Percentiles rank a stretch among this genome's conserved stretches.
Conservation (phyloP, 495 filamentous ascomycete species). For the Penicillium turbatum region DNA sequence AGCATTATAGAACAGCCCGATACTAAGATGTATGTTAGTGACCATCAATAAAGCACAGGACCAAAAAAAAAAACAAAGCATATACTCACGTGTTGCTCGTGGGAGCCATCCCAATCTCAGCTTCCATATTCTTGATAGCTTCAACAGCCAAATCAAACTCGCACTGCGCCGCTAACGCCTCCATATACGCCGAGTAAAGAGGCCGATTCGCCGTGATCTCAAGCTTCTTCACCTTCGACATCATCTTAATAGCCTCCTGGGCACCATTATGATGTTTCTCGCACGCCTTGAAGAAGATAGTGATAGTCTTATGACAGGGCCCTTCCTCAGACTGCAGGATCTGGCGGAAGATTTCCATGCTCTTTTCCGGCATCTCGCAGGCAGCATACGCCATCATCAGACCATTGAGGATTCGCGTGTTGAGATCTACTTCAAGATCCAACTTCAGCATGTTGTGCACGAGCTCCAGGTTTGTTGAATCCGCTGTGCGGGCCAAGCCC, state of each 20-base stretch:
- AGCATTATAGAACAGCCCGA: slow-evolving; percentile 71
- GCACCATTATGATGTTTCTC: slow-evolving; percentile 60
- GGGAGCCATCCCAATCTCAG: slow-evolving; percentile 58
- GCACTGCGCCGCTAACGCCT: slow-evolving; percentile 65
- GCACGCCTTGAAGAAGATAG: slow-evolving; percentile 73
- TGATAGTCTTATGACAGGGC: slow-evolving; percentile 71
- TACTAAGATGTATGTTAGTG: slow-evolving; percentile 42
- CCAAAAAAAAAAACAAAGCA: not conserved
- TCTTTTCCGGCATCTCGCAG: slow-evolving; percentile 57
- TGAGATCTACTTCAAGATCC: slow-evolving; percentile 70
- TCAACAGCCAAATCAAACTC: slow-evolving; percentile 59
- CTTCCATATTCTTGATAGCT: slow-evolving; percentile 60
- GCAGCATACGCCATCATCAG: slow-evolving; percentile 81
- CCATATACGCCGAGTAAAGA: slow-evolving; percentile 70
- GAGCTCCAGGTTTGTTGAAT: slow-evolving; percentile 61
- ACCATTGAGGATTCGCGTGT: slow-evolving; percentile 70
- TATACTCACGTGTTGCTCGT: slow-evolving; percentile 66
- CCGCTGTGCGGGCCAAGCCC: slow-evolving; percentile 62
- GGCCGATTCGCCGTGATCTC: slow-evolving; percentile 68
- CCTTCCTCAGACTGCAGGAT: slow-evolving; percentile 75
- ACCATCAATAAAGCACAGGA: not conserved
- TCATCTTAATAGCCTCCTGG: slow-evolving; percentile 63
- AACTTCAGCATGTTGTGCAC: slow-evolving; percentile 92
- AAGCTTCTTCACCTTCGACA: slow-evolving; percentile 66
- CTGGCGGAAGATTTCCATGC: slow-evolving; percentile 75